Evolutionary conservation across 768 basidiomycete genomes (phyloP).

Genomic region (Auriculariales sp.): DNA sequence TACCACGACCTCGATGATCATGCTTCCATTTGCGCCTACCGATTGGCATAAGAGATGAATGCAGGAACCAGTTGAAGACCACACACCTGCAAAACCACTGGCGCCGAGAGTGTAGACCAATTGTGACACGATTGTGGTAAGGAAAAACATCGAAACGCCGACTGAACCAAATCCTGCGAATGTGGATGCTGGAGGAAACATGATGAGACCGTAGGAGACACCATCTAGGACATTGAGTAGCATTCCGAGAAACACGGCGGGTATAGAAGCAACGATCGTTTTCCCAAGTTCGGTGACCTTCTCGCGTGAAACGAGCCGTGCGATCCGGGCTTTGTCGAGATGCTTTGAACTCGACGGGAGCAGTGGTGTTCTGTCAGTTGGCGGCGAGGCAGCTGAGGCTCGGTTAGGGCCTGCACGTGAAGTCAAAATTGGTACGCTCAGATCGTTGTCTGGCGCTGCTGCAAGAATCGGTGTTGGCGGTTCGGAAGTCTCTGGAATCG

Average conservation of each 20-base stretch:
- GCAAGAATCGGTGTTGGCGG: no score
- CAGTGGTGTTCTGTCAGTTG: no score
- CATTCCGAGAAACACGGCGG: slow-evolving; percentile 72
- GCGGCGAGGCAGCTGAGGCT: no score
- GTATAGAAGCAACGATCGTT: slow-evolving; percentile 28
- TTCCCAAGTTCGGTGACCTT: no score
- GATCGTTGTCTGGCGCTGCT: no score
- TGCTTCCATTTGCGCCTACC: slow-evolving; percentile 60
- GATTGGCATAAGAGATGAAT: neutral
- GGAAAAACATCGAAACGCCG: slow-evolving; percentile 93
- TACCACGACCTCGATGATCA: slow-evolving; percentile 98
- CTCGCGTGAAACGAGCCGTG: no score
- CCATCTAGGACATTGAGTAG: slow-evolving; percentile 88
- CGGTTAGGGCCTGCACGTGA: no score
- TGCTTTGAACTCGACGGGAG: no score
- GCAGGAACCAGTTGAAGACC: neutral
- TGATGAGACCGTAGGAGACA: slow-evolving; percentile 92
- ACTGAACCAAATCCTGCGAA: slow-evolving; percentile 72
- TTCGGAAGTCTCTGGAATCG: no score
- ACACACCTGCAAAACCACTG: slow-evolving; percentile 64
- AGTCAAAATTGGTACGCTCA: no score
- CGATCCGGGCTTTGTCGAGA: no score
- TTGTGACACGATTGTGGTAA: slow-evolving; percentile 69
- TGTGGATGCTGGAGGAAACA: slow-evolving; percentile 73
- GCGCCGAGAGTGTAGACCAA: slow-evolving; percentile 76